Conservation (phyloP, 164 flowering plant species). For the Dillenia turbinata region DNA sequence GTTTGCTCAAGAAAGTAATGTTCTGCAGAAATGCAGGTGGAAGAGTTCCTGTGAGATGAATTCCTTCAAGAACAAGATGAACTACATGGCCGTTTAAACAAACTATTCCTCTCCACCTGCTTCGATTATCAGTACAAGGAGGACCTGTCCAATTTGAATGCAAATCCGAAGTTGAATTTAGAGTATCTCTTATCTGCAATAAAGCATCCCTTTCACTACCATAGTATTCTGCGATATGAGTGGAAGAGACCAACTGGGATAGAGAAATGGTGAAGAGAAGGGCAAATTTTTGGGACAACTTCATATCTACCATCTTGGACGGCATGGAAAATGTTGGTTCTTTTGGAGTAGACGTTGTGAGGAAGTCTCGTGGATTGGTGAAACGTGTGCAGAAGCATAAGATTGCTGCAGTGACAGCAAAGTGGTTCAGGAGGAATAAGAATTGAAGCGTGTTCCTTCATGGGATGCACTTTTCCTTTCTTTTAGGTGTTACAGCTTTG, state of each 20-base stretch:
- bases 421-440: too few relatives aligned
- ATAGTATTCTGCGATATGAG: slow-evolving; percentile 8
- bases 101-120: slow-evolving; percentile 38
- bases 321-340: too few relatives aligned
- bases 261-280: too few relatives aligned
- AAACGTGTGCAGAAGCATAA: too few relatives aligned
- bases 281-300: too few relatives aligned
- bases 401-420: too few relatives aligned
- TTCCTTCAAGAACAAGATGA: slow-evolving; percentile 28
- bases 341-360: too few relatives aligned
- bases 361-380: too few relatives aligned
- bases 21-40: slow-evolving; percentile 28
- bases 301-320: too few relatives aligned
- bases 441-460: too few relatives aligned
- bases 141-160: slow-evolving; percentile 47
- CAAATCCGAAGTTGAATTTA: slow-evolving; percentile 24
- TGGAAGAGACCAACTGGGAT: neutral
- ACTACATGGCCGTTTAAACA: slow-evolving; percentile 37
- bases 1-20: slow-evolving; percentile 28
- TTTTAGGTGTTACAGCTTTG: too few relatives aligned
- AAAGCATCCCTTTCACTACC: slow-evolving; percentile 36
- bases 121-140: slow-evolving; percentile 29
- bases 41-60: slow-evolving; percentile 33
- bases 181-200: slow-evolving; percentile 29
- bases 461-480: too few relatives aligned